phyloP scores from a whole-genome alignment of 2,329 filamentous ascomycete genomes.

The Microdochium paspali region DNA sequence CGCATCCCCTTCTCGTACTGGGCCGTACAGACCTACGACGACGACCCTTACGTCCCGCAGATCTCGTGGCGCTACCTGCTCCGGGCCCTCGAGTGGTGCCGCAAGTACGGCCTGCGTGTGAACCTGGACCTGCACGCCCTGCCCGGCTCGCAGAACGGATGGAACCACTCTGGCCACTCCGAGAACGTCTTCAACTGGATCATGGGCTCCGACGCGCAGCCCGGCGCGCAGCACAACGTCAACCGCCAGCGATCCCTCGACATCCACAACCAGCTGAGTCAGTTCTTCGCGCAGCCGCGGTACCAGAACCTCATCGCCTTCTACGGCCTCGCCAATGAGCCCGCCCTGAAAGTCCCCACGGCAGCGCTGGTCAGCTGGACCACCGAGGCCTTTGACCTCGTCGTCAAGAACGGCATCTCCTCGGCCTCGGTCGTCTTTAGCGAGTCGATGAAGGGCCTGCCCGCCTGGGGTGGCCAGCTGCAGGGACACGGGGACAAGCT shows the following conservation, averaged over 20 bases:
- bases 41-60: constrained; percentile 34
- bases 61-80: constrained; percentile 1
- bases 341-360: constrained; percentile 47
- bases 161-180: constrained; percentile 50
- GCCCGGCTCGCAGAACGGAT: constrained; percentile 49
- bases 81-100: background rate
- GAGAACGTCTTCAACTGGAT: constrained; percentile 19
- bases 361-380: constrained; percentile 35
- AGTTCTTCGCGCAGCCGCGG: constrained; percentile 18
- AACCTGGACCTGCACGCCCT: constrained; percentile 50
- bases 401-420: constrained; percentile 45
- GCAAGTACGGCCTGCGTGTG: constrained; percentile 35
- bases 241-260: constrained; percentile 26
- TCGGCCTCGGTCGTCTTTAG: constrained; percentile 56
- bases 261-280: constrained; percentile 15
- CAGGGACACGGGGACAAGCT: constrained; percentile 41
- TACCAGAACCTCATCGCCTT: constrained; percentile 42
- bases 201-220: constrained; percentile 15
- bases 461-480: constrained; percentile 43
- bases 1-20: constrained; percentile 51
- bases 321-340: constrained; percentile 61
- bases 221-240: constrained; percentile 41
- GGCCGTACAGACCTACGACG: constrained; percentile 41
- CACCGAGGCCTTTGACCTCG: constrained; percentile 3
- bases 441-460: constrained; percentile 64